These are phyloP conservation scores for Cladosporium austrohemisphaericum DNA, from an alignment of 2,329 filamentous ascomycete genomes.

Conservation along the genomic window DNA sequence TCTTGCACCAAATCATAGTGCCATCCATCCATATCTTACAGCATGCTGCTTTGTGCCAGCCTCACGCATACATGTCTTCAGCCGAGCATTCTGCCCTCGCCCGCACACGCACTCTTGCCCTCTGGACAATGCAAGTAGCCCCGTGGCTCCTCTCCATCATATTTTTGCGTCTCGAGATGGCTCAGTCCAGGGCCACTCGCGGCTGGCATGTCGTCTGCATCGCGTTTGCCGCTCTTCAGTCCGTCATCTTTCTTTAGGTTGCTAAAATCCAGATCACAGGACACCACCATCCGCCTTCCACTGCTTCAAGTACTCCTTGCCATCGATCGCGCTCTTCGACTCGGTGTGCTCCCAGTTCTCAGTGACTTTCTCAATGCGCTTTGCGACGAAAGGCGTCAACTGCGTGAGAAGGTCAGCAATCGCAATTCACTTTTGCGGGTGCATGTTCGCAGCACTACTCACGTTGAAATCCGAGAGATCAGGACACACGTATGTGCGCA, in stretches of 20 bases:
- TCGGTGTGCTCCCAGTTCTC: constrained; percentile 48
- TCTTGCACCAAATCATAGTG: too few relatives aligned
- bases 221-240: too few relatives aligned
- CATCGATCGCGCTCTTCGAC: constrained; percentile 26
- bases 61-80: too few relatives aligned
- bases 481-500: constrained; percentile 86
- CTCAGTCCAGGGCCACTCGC: too few relatives aligned
- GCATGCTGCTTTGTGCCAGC: background rate
- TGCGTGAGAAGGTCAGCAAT: constrained; percentile 35
- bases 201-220: too few relatives aligned
- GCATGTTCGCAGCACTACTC: constrained; percentile 14
- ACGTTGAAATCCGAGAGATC: constrained; percentile 70
- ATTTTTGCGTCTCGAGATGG: too few relatives aligned
- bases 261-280: too few relatives aligned
- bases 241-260: too few relatives aligned
- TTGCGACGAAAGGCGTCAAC: constrained; percentile 76
- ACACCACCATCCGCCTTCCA: constrained; percentile 35
- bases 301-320: constrained; percentile 30
- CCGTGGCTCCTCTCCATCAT: too few relatives aligned
- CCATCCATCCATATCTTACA: constrained; percentile 8
- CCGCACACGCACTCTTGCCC: too few relatives aligned
- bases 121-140: too few relatives aligned
- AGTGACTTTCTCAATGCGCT: constrained; percentile 50
- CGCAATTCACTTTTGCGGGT: background rate
- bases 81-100: too few relatives aligned